These are phyloP conservation scores for Salix brachista DNA, from an alignment of 345 rosid species.

Conservation along the genomic window DNA sequence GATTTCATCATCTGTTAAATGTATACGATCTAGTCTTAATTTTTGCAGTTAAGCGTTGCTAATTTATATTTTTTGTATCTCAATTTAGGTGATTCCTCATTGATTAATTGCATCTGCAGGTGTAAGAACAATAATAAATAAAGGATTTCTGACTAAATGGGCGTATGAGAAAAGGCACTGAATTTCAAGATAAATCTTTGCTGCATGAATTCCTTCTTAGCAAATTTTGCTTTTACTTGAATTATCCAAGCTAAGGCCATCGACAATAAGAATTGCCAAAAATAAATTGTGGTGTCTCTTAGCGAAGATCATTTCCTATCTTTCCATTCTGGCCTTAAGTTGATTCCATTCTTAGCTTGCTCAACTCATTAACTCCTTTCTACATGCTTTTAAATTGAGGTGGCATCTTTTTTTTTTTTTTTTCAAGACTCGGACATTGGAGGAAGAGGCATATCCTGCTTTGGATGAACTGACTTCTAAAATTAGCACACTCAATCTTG, in stretches of 20 bases:
- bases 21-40: too few species aligned
- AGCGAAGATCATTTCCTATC: background rate
- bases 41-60: background rate
- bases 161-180: background rate
- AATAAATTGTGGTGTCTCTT: background rate
- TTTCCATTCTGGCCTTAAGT: background rate
- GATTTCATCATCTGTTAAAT: too few species aligned
- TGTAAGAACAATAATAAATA: background rate
- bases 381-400: background rate
- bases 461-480: slow-evolving; percentile 74
- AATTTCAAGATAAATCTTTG: background rate
- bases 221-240: background rate
- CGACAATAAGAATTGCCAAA: background rate
- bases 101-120: background rate
- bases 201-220: background rate
- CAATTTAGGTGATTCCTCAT: background rate
- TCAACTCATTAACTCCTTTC: background rate
- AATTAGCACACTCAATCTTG: slow-evolving; percentile 69
- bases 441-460: slow-evolving; percentile 81
- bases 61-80: background rate
- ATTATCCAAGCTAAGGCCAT: background rate
- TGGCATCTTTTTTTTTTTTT: background rate
- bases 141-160: background rate
- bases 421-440: slow-evolving; percentile 50
- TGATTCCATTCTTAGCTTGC: too few species aligned